A percentile compares a stretch with the other conserved stretches of the same genome.
These are phyloP conservation scores for Moricandia arvensis DNA, from an alignment of 345 rosid species.

Conservation along the genomic window DNA sequence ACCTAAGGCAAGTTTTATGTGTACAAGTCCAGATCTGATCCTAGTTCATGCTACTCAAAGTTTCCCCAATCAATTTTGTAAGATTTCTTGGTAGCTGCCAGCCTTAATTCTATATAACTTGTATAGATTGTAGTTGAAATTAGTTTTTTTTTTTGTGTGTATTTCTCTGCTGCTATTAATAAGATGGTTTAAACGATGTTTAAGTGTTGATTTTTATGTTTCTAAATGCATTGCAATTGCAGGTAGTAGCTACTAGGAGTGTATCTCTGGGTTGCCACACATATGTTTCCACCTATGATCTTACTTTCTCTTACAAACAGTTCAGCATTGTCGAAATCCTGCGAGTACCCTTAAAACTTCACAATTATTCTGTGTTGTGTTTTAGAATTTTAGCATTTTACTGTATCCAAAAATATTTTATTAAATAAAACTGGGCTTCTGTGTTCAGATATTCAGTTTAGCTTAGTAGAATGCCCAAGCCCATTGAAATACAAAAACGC, in stretches of 20 bases:
- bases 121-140: background rate
- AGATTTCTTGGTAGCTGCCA: too few species aligned
- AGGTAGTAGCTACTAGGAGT: constrained; percentile 26
- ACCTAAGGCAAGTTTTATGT: constrained; percentile 21
- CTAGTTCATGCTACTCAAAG: background rate
- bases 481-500: constrained; percentile 2
- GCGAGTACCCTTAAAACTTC: constrained; percentile 1
- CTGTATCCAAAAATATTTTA: background rate
- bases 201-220: background rate
- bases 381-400: background rate
- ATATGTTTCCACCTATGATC: constrained; percentile 20
- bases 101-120: background rate
- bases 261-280: constrained; percentile 10
- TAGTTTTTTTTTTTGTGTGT: background rate
- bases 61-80: too few species aligned
- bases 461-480: background rate
- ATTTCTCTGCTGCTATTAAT: too few species aligned
- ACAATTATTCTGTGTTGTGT: background rate
- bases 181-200: background rate
- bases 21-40: background rate
- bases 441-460: background rate
- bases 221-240: constrained; percentile 22
- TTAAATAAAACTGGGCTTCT: background rate
- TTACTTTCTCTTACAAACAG: constrained; percentile 9
- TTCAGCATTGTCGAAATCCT: constrained; percentile 15